These are phyloP conservation scores for Phallus indusiatus DNA, from an alignment of 768 basidiomycete genomes.

Conservation along the genomic window DNA sequence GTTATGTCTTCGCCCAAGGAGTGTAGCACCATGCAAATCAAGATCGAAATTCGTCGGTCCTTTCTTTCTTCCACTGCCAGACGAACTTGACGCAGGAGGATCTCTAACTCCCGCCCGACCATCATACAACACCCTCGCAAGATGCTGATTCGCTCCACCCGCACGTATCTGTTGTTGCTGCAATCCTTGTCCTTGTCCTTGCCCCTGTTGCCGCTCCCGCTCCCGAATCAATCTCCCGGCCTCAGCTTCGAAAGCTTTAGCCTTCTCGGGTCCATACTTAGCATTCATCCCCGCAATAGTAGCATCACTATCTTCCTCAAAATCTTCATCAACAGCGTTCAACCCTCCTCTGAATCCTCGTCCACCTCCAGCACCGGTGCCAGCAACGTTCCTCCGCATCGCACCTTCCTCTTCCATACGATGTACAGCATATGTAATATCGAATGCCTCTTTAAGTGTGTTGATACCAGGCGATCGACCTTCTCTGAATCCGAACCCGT, in stretches of 20 bases:
- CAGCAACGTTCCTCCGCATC: constrained; percentile 39
- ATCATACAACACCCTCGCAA: constrained; percentile 32
- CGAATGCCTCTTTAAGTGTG: constrained; percentile 94
- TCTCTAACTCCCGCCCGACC: constrained; percentile 69
- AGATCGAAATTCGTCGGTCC: constrained; percentile 56
- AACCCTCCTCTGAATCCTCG: constrained; percentile 75
- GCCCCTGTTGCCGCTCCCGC: constrained; percentile 21
- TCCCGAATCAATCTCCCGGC: constrained; percentile 17
- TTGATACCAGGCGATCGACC: constrained; percentile 89
- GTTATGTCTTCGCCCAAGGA: constrained; percentile 65
- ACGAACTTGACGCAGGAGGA: constrained; percentile 16
- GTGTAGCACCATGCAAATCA: constrained; percentile 76
- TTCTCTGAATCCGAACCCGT: constrained; percentile 47
- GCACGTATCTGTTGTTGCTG: constrained; percentile 12
- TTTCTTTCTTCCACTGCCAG: constrained; percentile 23
- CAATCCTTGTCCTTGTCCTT: constrained; percentile 15
- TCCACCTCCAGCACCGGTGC: constrained; percentile 61
- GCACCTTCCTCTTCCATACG: constrained; percentile 99
- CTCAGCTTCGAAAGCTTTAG: constrained; percentile 28
- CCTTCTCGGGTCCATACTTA: constrained; percentile 30
- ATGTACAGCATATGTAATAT: constrained; percentile 97
- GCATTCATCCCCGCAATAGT: constrained; percentile 19
- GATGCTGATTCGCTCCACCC: constrained; percentile 5
- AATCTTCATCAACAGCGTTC: constrained; percentile 87
- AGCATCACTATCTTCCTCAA: constrained; percentile 35